Percentiles rank a stretch among this genome's conserved stretches.
These are phyloP conservation scores for Withania somnifera DNA, from an alignment of 305 asterid species.

Conservation along the genomic window DNA sequence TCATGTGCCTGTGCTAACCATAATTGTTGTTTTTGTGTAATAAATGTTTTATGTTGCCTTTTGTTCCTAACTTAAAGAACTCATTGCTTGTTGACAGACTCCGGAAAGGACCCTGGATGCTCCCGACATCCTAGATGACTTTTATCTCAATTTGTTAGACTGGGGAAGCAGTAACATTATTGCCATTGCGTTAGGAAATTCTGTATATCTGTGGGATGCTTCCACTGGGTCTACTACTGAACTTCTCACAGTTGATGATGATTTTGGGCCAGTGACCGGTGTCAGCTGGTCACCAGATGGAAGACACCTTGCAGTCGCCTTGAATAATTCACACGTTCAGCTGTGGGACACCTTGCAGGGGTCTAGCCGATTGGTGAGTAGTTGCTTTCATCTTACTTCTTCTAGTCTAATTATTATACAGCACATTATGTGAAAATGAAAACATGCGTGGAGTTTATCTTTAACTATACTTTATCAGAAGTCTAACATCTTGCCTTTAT, in stretches of 20 bases:
- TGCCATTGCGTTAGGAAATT: slow-evolving; percentile 37
- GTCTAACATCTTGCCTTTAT: not conserved
- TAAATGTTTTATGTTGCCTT: slow-evolving; percentile 8
- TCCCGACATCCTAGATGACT: slow-evolving; percentile 37
- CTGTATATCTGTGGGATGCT: slow-evolving; percentile 36
- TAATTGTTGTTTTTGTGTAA: not conserved
- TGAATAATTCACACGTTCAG: slow-evolving; percentile 36
- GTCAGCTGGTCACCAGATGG: slow-evolving; percentile 43
- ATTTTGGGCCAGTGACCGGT: slow-evolving; percentile 40
- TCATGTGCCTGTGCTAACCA: not conserved
- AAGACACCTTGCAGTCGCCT: slow-evolving; percentile 35
- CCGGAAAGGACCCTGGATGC: slow-evolving; percentile 42
- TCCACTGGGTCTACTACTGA: slow-evolving; percentile 21
- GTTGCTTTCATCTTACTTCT: not conserved
- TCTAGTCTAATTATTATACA: not conserved
- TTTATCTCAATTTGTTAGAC: slow-evolving; percentile 39
- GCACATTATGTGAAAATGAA: not conserved
- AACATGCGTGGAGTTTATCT: not conserved
- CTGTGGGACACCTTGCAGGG: slow-evolving; percentile 23
- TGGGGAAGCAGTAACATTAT: slow-evolving; percentile 33
- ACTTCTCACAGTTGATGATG: slow-evolving; percentile 20
- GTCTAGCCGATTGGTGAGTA: slow-evolving; percentile 12
- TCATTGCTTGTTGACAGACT: slow-evolving; percentile 17
- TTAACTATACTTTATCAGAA: not conserved
- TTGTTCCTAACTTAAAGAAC: not conserved